Evolutionary conservation across 2,329 filamentous ascomycete species (phyloP).

Genomic region (Hortaea werneckii): DNA sequence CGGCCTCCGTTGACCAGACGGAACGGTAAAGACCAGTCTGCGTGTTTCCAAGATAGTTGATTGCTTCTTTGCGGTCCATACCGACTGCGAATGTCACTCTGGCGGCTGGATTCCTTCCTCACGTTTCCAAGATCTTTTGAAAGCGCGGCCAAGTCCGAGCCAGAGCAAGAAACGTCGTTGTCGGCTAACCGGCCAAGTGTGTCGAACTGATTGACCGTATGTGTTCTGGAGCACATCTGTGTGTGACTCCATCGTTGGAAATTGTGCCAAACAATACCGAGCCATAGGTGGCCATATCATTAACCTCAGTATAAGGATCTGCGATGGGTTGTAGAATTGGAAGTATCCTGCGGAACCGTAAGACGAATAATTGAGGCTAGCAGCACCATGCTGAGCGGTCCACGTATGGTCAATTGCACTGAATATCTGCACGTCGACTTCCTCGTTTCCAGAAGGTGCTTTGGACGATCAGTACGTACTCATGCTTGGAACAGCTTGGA

Average conservation of each 20-base stretch:
- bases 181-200: constrained; percentile 4
- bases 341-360: constrained; percentile 10
- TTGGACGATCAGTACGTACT: background rate
- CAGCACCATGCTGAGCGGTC: constrained; percentile 22
- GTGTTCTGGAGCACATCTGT: constrained; percentile 5
- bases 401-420: constrained; percentile 27
- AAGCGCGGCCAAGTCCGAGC: constrained; percentile 11
- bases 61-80: constrained; percentile 12
- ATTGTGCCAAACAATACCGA: constrained; percentile 13
- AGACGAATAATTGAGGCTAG: constrained; percentile 12
- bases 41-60: constrained; percentile 13
- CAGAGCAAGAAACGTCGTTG: constrained; percentile 1
- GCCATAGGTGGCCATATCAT: constrained; percentile 17
- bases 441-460: background rate
- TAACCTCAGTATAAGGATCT: constrained; percentile 15
- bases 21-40: constrained; percentile 19
- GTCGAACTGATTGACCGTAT: constrained; percentile 10
- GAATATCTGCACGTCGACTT: constrained; percentile 20
- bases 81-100: constrained; percentile 16
- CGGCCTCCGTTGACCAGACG: constrained; percentile 12
- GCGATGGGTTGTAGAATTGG: constrained; percentile 13
- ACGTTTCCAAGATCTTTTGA: constrained; percentile 10
- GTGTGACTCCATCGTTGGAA: constrained; percentile 1
- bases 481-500: background rate
- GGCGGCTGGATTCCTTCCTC: background rate